Base-by-base conservation (phyloP, 495 filamentous ascomycete genomes). In the Annulohypoxylon bovei region DNA sequence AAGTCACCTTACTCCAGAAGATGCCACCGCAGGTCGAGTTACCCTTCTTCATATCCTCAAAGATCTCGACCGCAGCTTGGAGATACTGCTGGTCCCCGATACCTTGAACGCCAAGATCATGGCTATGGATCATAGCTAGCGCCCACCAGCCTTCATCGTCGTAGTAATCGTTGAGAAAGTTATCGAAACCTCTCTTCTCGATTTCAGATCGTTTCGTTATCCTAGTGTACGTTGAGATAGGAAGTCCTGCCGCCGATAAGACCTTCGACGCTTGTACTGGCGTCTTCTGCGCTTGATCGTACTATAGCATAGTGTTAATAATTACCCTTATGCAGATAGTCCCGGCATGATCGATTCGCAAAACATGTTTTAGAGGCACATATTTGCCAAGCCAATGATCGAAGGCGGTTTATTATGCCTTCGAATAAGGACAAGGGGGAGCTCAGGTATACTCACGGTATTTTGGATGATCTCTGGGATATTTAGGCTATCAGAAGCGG, bases 101-200 rank as follows among this genome's bases (percentile, higher is more conserved):
- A 30, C 75, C 70, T 54, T 39, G n/a, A 20, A 67, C 65, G 12
- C 75, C 75, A 18, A 88, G 73, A 72, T 92, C 90, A 79, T 89
- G 89, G 37, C 86, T 84, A 56, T 86, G 84, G 72, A 92, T 87
- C 83, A 88, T 65, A 35, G 84, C 90, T 22, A 92, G 80, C 22
- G 87, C 89, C 90, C 90, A 92, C 90, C 90, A 92, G 14, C 84
- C 88, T 70, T 91, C 89, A 71, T 92, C 90, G 62, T 92, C 90
- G 70, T 91, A 91, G 67, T 83, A 90, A 16, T 87, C 81, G 70
- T 91, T 90, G 33, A 91, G 75, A 69, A 88, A 89, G 37, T 82
- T 81, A 20, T 78, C 65, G 63, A 80, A 83, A 4, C 79, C 81
- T 4, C 76, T 72, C 44, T 72, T 59, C 9, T 46, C 46, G 46